Evolutionary conservation across 202 grass and related monocot genomes (phyloP), one percentile per base, ranked within the genome.

Genomic region (Saccharum hybrid): DNA sequence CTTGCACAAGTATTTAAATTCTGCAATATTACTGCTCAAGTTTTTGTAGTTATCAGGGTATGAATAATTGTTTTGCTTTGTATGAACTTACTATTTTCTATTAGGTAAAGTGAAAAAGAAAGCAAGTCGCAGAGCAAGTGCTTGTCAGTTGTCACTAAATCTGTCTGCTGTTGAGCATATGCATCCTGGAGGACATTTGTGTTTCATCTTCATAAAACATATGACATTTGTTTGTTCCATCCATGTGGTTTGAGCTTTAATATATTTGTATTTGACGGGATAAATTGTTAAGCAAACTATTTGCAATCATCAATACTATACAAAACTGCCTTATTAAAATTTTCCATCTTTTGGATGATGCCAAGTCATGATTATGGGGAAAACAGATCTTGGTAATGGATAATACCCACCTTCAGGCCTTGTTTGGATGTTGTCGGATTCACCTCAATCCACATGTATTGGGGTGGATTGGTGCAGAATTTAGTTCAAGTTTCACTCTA

Each of bases 121-220:
- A 18, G 15, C 1, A 54, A 54, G 46, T 49, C 0, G 1, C 1
- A 18, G 15, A 54, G 16, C 51, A 41, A 51, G 63, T 74, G 6
- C 2, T n/a, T 43, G 18, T 75, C 12, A 19, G 51, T 7, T 54
- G 16, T 7, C 63, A 13, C 40, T 54, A 46, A 42, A 45, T 80
- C 46, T 19, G 54, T 75, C 10, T 63, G 51, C 16, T 70, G 70
- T 52, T 83, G 63, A 82, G 57, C 54, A 14, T 16, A 3, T 2
- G 10, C 31, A 38, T n/a, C 3, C 54, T 63, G 41, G 51, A 54
- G 49, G 23, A 68, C 2, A 81, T n/a, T 11, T 5, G 18, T 75
- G 46, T 73, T 81, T 26, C 10, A 67, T 41, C 18, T 34, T 68
- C 11, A 0, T 59, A 12, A 36, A 61, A 69, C 8, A 11, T 7